Conservation (phyloP, 192 early-diverging fungal species). For the Coemansia sp. region DNA sequence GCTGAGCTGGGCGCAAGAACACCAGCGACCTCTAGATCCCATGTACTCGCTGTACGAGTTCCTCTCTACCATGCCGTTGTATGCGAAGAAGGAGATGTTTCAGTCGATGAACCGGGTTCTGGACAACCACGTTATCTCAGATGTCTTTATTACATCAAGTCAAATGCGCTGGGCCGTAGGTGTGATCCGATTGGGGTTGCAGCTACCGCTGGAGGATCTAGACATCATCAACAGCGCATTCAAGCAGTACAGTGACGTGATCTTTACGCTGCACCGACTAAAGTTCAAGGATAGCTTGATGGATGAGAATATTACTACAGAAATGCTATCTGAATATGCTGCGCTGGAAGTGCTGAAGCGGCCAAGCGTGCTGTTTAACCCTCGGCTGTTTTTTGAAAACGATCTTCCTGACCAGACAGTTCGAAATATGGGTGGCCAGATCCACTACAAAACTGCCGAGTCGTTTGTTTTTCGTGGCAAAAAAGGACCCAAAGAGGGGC, state of each 20-base stretch:
- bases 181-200: slow-evolving; percentile 43
- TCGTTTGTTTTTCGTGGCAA: slow-evolving; percentile 8
- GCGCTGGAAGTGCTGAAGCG: slow-evolving; percentile 25
- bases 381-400: slow-evolving; percentile 38
- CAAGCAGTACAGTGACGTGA: slow-evolving; percentile 35
- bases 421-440: background rate
- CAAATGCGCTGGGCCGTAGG: slow-evolving; percentile 43
- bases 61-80: slow-evolving; percentile 28
- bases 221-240: slow-evolving; percentile 27
- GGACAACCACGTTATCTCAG: slow-evolving; percentile 12
- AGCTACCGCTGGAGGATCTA: slow-evolving; percentile 40
- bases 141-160: slow-evolving; percentile 20
- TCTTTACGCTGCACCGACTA: slow-evolving; percentile 15
- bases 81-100: slow-evolving; percentile 33
- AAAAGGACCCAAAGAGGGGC: too few species aligned
- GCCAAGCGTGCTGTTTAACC: slow-evolving; percentile 42
- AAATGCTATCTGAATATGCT: background rate
- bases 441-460: background rate
- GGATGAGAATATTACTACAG: background rate
- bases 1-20: slow-evolving; percentile 30
- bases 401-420: slow-evolving; percentile 22
- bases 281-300: background rate
- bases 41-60: slow-evolving; percentile 24
- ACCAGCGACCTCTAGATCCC: background rate
- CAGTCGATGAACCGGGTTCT: slow-evolving; percentile 24